These are phyloP conservation scores for Aspergillus viridinutans DNA, from an alignment of 2,329 filamentous ascomycete species.

Conservation along the genomic window DNA sequence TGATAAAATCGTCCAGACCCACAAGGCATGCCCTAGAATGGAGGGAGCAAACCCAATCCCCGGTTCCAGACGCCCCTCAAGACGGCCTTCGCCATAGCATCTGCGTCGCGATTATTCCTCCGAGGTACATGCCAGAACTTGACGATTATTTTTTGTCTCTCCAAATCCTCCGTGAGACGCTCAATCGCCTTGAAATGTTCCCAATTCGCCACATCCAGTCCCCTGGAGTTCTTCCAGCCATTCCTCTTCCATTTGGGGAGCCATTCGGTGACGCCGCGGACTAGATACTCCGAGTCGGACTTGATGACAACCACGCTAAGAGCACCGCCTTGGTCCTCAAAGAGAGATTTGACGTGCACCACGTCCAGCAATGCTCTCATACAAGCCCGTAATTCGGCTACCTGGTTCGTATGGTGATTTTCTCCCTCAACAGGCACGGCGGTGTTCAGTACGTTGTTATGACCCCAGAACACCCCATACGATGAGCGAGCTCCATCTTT, in stretches of 20 bases:
- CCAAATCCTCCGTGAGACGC: neutral
- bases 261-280: conserved; percentile 1
- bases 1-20: neutral
- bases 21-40: neutral
- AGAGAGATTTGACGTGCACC: neutral
- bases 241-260: conserved; percentile 5
- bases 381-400: conserved; percentile 2
- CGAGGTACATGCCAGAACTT: conserved; percentile 2
- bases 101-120: neutral
- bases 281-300: neutral
- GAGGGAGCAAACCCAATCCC: neutral
- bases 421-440: fast-evolving
- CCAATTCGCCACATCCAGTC: neutral
- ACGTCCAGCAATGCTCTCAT: neutral
- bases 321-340: neutral
- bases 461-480: neutral
- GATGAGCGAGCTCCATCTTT: neutral
- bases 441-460: neutral
- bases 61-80: neutral
- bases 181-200: neutral
- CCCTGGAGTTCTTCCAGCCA: conserved; percentile 1
- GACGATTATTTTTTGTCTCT: neutral
- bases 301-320: neutral
- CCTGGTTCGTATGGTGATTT: neutral
- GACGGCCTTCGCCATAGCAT: conserved; percentile 1